Conservation (phyloP, 305 asterid species). For the Fraxinus baroniana region DNA sequence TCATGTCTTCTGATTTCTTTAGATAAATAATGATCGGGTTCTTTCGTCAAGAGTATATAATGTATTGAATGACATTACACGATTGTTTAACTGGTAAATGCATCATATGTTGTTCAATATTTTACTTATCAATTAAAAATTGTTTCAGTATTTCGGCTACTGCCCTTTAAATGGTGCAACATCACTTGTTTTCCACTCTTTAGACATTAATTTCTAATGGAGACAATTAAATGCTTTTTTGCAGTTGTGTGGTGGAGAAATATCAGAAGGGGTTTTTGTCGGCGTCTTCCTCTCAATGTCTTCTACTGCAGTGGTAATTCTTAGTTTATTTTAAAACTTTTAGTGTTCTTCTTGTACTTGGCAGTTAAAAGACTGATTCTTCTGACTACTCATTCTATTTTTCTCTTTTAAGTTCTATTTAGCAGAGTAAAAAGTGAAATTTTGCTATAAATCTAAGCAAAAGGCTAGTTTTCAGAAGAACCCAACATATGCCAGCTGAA, state of each 20-base stretch:
- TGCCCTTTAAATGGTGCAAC: constrained; percentile 14
- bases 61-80: constrained; percentile 11
- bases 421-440: background rate
- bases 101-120: constrained; percentile 3
- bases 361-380: constrained; percentile 3
- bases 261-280: constrained; percentile 89
- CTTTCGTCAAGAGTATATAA: constrained; percentile 7
- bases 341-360: constrained; percentile 5
- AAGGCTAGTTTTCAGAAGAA: background rate
- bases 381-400: constrained; percentile 12
- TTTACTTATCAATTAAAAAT: background rate
- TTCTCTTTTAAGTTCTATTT: background rate
- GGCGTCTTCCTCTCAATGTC: constrained; percentile 90
- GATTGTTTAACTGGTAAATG: background rate
- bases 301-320: constrained; percentile 78
- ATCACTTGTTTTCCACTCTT: constrained; percentile 4
- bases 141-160: constrained; percentile 22
- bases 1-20: constrained; percentile 20
- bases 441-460: background rate
- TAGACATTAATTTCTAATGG: constrained; percentile 8
- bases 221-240: constrained; percentile 25
- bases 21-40: background rate
- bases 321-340: constrained; percentile 1
- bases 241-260: constrained; percentile 81
- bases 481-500: background rate